Conservation (phyloP, 805 yeast genomes). For the Candida tibetensis region DNA sequence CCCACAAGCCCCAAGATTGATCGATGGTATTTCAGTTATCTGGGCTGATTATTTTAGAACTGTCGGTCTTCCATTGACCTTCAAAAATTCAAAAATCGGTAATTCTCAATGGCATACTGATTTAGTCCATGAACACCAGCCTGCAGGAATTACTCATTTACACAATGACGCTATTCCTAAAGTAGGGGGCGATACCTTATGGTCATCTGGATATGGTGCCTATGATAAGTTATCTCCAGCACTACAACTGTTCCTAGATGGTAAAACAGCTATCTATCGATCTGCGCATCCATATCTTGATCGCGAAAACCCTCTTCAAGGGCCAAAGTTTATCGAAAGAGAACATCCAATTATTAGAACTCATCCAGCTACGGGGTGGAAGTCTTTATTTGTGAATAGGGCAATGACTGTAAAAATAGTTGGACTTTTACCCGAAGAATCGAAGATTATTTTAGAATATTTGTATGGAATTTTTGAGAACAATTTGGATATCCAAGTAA, state of each 20-base stretch:
- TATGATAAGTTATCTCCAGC: slow-evolving; percentile 55
- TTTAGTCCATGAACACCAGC: slow-evolving; percentile 34
- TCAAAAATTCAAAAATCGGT: slow-evolving; percentile 25
- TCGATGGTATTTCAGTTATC: slow-evolving; percentile 28
- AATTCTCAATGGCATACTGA: slow-evolving; percentile 36
- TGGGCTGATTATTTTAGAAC: slow-evolving; percentile 31
- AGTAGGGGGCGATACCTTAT: slow-evolving; percentile 56
- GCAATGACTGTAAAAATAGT: slow-evolving; percentile 29
- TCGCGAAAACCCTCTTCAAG: slow-evolving; percentile 31
- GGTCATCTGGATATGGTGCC: slow-evolving; percentile 58
- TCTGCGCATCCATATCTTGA: slow-evolving; percentile 41
- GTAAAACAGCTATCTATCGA: slow-evolving; percentile 45
- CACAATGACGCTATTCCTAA: slow-evolving; percentile 33
- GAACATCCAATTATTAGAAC: slow-evolving; percentile 32
- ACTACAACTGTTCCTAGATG: slow-evolving; percentile 49
- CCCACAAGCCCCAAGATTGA: slow-evolving; percentile 17
- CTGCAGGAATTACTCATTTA: slow-evolving; percentile 39
- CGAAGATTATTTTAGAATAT: slow-evolving; percentile 14
- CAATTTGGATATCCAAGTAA: slow-evolving; percentile 19
- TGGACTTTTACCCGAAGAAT: slow-evolving; percentile 27
- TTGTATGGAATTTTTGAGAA: slow-evolving; percentile 13
- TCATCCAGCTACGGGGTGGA: slow-evolving; percentile 35
- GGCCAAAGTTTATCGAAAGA: slow-evolving; percentile 27
- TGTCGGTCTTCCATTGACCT: slow-evolving; percentile 27
- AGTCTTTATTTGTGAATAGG: slow-evolving; percentile 28